Evolutionary conservation across 108 stramenopile species (phyloP).

Genomic region (Skeletonema menzelii): DNA sequence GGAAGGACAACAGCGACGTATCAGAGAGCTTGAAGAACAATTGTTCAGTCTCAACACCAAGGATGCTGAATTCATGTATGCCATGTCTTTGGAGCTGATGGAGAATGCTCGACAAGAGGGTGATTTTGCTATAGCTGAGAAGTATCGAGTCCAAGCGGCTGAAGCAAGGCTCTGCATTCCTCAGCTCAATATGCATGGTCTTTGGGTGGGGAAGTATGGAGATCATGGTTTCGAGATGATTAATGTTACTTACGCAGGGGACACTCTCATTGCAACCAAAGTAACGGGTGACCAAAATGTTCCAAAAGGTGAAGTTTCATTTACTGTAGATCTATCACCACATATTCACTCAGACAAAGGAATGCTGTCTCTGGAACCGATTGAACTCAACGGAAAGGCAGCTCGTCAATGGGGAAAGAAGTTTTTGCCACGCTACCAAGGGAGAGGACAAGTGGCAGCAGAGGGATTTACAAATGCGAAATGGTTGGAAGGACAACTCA

Average conservation of each 20-base stretch:
- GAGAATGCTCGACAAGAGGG: constrained; percentile 46
- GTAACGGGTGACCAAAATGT: constrained; percentile 78
- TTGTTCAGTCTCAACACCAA: constrained; percentile 52
- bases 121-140: constrained; percentile 19
- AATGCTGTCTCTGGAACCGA: constrained; percentile 51
- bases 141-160: constrained; percentile 32
- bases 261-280: constrained; percentile 68
- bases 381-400: constrained; percentile 64
- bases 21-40: constrained; percentile 46
- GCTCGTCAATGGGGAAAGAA: constrained; percentile 68
- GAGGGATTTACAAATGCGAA: constrained; percentile 57
- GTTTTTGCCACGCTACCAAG: constrained; percentile 60
- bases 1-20: constrained; percentile 5
- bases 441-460: constrained; percentile 72
- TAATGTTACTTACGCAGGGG: constrained; percentile 73
- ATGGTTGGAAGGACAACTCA: constrained; percentile 80
- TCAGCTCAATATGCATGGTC: constrained; percentile 73
- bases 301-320: constrained; percentile 66
- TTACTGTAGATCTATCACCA: constrained; percentile 68
- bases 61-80: constrained; percentile 77
- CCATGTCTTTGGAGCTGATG: constrained; percentile 47
- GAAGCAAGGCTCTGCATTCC: constrained; percentile 60
- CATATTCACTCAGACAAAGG: background rate
- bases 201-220: constrained; percentile 83
- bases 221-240: constrained; percentile 83